Evolutionary conservation across 371 early-diverging fungal genomes (phyloP).

Genomic region (Mortierella sp.): DNA sequence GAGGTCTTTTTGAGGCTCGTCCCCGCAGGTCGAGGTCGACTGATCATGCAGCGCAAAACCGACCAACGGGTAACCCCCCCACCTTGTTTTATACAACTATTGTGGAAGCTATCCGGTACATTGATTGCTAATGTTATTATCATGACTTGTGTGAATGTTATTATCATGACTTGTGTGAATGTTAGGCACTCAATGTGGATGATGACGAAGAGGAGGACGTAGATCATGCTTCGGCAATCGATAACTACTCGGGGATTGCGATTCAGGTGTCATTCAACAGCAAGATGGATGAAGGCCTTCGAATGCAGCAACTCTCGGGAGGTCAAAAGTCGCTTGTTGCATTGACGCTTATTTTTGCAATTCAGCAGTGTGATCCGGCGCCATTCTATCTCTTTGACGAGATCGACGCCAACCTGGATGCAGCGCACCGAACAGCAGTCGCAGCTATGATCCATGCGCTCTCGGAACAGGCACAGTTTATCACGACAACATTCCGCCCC

Average conservation of each 20-base stretch:
- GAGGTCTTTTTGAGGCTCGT: constrained; percentile 93
- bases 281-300: constrained; percentile 88
- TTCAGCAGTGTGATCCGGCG: constrained; percentile 98
- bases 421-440: constrained; percentile 93
- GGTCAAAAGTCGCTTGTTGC: constrained; percentile 99
- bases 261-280: constrained; percentile 91
- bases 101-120: too few species aligned
- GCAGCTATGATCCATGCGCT: constrained; percentile 94
- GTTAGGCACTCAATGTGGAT: constrained; percentile 36
- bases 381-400: constrained; percentile 99
- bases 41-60: constrained; percentile 83
- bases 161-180: too few species aligned
- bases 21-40: constrained; percentile 86
- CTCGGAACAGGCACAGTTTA: constrained; percentile 92
- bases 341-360: constrained; percentile 97
- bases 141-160: neutral
- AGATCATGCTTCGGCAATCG: constrained; percentile 61
- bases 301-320: constrained; percentile 97
- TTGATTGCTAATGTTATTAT: too few species aligned
- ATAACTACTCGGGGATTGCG: constrained; percentile 92
- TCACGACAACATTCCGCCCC: constrained; percentile 98
- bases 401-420: constrained; percentile 99
- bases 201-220: constrained; percentile 65
- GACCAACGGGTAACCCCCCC: constrained; percentile 59
- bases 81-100: too few species aligned